Percentiles rank a stretch among this genome's conserved stretches.
These are phyloP conservation scores for Neocallimastix lanati DNA, from an alignment of 192 early-diverging fungal species.

Conservation along the genomic window DNA sequence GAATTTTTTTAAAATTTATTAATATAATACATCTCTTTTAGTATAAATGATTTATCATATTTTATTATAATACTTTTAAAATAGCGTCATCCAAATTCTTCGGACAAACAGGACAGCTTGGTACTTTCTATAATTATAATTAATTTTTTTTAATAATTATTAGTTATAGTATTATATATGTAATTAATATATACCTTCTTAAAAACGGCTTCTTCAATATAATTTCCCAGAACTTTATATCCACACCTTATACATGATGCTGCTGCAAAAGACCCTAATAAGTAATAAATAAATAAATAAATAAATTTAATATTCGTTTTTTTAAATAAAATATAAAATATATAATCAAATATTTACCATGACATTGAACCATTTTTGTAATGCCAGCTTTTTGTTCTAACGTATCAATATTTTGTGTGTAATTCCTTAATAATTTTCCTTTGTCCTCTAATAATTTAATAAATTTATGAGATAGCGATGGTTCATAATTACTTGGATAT, in stretches of 20 bases:
- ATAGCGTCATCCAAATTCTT: neutral
- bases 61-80: neutral
- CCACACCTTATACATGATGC: slow-evolving; percentile 77
- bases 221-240: slow-evolving; percentile 52
- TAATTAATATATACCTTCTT: slow-evolving; percentile 14
- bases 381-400: slow-evolving; percentile 79
- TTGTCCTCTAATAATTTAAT: neutral
- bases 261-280: slow-evolving; percentile 76
- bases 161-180: no score
- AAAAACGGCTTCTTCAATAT: slow-evolving; percentile 63
- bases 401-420: slow-evolving; percentile 93
- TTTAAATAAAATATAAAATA: slow-evolving; percentile 2
- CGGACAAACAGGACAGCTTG: neutral
- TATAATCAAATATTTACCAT: slow-evolving; percentile 32
- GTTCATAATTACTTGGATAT: neutral
- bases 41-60: no score
- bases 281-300: no score
- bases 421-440: slow-evolving; percentile 74
- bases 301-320: no score
- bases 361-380: slow-evolving; percentile 63
- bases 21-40: no score
- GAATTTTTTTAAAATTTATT: no score
- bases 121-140: neutral
- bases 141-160: no score
- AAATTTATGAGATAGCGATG: neutral